Evolutionary conservation across 352 stramenopile species (phyloP).

Genomic region (Pilasporangium apinafurcum): DNA sequence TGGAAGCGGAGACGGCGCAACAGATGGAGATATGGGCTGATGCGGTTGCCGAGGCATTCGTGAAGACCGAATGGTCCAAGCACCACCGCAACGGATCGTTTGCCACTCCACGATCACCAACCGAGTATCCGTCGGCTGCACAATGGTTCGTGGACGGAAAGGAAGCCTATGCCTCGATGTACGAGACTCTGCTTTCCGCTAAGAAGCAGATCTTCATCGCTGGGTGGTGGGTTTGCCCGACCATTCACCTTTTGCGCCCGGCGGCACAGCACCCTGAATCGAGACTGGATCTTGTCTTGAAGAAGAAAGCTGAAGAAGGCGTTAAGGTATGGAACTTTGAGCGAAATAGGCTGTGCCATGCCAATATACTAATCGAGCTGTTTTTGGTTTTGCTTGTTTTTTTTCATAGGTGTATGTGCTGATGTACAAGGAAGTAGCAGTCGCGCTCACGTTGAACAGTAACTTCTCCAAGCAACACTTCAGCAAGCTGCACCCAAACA

Average conservation of each 20-base stretch:
- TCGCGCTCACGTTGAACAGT: slow-evolving; percentile 76
- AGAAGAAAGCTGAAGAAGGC: slow-evolving; percentile 62
- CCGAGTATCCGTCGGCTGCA: slow-evolving; percentile 42
- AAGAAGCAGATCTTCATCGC: slow-evolving; percentile 86
- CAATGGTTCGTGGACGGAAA: slow-evolving; percentile 76
- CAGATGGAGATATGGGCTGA: slow-evolving; percentile 70
- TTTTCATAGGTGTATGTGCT: slow-evolving; percentile 70
- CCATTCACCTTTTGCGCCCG: slow-evolving; percentile 61
- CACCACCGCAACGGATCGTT: slow-evolving; percentile 67
- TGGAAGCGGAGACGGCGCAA: slow-evolving; percentile 69
- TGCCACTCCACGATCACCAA: slow-evolving; percentile 50
- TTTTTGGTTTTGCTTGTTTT: too few relatives aligned
- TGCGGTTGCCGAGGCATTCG: slow-evolving; percentile 47
- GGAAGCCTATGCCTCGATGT: slow-evolving; percentile 61
- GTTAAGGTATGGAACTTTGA: slow-evolving; percentile 21
- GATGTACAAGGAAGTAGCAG: slow-evolving; percentile 85
- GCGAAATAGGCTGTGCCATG: background rate
- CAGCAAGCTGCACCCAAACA: slow-evolving; percentile 54
- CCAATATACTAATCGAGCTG: too few relatives aligned
- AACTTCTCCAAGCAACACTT: slow-evolving; percentile 66
- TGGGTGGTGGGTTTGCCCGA: slow-evolving; percentile 83
- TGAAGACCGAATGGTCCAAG: slow-evolving; percentile 63
- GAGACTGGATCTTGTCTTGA: slow-evolving; percentile 44
- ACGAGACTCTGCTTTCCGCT: slow-evolving; percentile 42
- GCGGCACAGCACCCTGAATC: slow-evolving; percentile 40